Evolutionary conservation across 2,329 filamentous ascomycete genomes (phyloP).

Genomic region (Epichloe glyceriae): DNA sequence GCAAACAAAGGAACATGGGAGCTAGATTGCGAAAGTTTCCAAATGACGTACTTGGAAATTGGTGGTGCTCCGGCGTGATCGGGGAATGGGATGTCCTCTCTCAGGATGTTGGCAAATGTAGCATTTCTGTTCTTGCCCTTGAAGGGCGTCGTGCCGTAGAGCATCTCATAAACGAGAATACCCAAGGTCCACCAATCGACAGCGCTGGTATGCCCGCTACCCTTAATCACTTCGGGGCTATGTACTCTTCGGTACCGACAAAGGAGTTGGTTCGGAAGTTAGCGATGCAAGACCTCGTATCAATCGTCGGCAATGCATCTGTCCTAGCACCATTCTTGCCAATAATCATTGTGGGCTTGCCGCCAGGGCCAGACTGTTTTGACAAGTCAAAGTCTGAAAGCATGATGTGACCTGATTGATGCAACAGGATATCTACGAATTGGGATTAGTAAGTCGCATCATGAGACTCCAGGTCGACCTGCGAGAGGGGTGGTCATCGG

Average conservation of each 20-base stretch:
- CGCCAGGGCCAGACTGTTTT: conserved; percentile 91
- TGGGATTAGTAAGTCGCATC: neutral
- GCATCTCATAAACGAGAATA: conserved; percentile 96
- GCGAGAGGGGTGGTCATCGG: neutral
- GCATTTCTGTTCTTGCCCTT: conserved; percentile 98
- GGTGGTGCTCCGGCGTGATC: conserved; percentile 74
- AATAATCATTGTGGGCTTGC: conserved; percentile 95
- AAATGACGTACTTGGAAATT: conserved; percentile 69
- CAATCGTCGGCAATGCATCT: conserved; percentile 84
- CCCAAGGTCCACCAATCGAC: conserved; percentile 99
- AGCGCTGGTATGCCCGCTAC: conserved; percentile 92
- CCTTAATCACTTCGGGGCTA: conserved; percentile 97
- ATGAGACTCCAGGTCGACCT: neutral
- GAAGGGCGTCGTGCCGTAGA: conserved; percentile 96
- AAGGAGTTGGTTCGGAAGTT: conserved; percentile 98
- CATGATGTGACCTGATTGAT: conserved; percentile 99
- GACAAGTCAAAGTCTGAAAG: conserved; percentile 97
- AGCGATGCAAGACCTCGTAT: conserved; percentile 95
- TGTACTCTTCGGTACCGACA: conserved; percentile 97
- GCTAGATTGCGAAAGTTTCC: no score
- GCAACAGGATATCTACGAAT: conserved; percentile 72
- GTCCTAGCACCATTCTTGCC: conserved; percentile 79
- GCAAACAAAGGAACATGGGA: neutral
- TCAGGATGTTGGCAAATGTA: conserved; percentile 92
- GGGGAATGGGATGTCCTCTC: conserved; percentile 92